phyloP scores from a whole-genome alignment of 768 basidiomycete genomes.

The Tricholoma sp. region DNA sequence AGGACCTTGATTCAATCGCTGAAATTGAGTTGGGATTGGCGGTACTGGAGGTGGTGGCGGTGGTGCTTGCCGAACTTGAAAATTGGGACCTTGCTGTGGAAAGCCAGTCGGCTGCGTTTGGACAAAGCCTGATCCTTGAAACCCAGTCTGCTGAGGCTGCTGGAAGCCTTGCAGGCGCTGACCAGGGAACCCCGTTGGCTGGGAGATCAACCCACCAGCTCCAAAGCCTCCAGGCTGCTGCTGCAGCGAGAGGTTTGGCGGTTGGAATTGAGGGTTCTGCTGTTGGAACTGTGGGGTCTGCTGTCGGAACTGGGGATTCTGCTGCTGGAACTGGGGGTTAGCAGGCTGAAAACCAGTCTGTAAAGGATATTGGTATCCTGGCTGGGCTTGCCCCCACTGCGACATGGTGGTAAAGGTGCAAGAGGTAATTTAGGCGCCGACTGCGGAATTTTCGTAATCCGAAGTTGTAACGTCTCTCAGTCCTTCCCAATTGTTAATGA shows the following conservation, averaged over 20 bases:
- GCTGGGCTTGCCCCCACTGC: constrained; percentile 69
- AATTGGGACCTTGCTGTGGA: constrained; percentile 28
- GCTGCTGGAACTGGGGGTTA: constrained; percentile 40
- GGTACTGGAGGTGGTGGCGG: constrained; percentile 56
- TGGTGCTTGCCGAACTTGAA: constrained; percentile 41
- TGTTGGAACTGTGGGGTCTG: constrained; percentile 22
- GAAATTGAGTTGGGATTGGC: constrained; percentile 57
- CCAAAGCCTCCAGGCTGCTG: constrained; percentile 25
- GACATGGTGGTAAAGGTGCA: constrained; percentile 47
- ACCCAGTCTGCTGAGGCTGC: constrained; percentile 59
- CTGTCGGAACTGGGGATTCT: constrained; percentile 33
- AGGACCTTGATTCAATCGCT: constrained; percentile 39
- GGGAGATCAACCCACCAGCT: constrained; percentile 46
- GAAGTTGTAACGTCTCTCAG: neutral
- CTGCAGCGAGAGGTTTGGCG: constrained; percentile 29
- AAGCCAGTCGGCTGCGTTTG: constrained; percentile 54
- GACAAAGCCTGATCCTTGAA: constrained; percentile 39
- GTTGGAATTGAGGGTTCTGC: constrained; percentile 25
- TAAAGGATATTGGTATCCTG: constrained; percentile 67
- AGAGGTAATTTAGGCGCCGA: constrained; percentile 19
- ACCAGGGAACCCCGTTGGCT: constrained; percentile 55
- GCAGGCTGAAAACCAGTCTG: constrained; percentile 58
- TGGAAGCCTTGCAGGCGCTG: constrained; percentile 42
- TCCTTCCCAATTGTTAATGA: neutral
- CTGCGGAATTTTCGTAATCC: constrained; percentile 13